Base-by-base conservation (phyloP, 179 eudicot genomes). In the Carnegiea gigantea region DNA sequence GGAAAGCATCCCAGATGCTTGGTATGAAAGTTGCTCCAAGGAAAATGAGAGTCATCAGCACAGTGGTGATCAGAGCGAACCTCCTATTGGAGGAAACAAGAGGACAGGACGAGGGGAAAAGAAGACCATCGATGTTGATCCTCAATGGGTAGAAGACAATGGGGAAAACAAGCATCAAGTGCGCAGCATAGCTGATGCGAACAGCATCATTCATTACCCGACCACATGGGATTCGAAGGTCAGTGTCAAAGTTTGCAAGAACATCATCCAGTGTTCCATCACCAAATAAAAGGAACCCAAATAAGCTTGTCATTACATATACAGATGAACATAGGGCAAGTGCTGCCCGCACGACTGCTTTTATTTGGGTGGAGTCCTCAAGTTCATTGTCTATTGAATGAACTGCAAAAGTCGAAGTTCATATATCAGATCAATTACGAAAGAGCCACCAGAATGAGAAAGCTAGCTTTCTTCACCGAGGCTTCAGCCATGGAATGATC, bases 1-100 rank as follows among this genome's bases (percentile, higher is more conserved):
- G 95, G 81, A 94, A 94, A 71, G 92, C 97, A 78, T 91, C 93
- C 98, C 98, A 94, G 76, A 93, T 91, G 88, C 92, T 94, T 49
- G 98, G 98, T 17, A 94, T 88, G 79, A 88, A 90, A 82, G 83
- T 90, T 6, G 97, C 93, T 54, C 93, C 95, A 17, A 91, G 33
- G 77, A 87, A 94, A 51, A 89, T 86, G 38, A 87, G 51, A 18
- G 84, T 73, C 33, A 91, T 78, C 36, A 94, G 92, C 15, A 89
- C 91, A 15, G 17, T 38, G 13, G 91, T 94, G 68, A 89, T 26
- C 17, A 78, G 65, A 17, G 83, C 80, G 78, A 93, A 94, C 78
- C 98, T 85, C 51, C 64, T 73, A 48, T 86, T 93, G 80, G 85
- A 86, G 21, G 57, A 76, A 54, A 80, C 85, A 73, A 91, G 79